phyloP scores from a whole-genome alignment of 495 filamentous ascomycete species.

The Copromyces sp. region DNA sequence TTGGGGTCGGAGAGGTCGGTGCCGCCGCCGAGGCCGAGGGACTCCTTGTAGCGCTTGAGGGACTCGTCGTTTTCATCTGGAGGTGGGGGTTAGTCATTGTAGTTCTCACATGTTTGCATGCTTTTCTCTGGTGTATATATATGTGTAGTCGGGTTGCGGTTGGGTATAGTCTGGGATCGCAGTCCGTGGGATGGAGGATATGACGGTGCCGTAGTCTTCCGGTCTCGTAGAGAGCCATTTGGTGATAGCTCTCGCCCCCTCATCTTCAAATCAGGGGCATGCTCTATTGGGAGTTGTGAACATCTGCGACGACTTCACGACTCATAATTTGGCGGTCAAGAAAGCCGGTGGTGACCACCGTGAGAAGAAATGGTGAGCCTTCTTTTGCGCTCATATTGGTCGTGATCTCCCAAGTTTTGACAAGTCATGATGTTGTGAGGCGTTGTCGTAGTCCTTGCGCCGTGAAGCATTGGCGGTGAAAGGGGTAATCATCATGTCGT shows the following conservation, averaged over 20 bases:
- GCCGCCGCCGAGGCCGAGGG: constrained; percentile 66
- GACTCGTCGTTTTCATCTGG: constrained; percentile 73
- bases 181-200: too few relatives aligned
- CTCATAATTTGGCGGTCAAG: background rate
- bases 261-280: background rate
- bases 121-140: background rate
- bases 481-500: background rate
- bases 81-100: constrained; percentile 3
- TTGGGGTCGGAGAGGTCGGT: constrained; percentile 57
- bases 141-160: background rate
- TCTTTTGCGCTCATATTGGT: background rate
- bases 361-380: background rate
- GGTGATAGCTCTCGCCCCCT: background rate
- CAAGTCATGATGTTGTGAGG: background rate
- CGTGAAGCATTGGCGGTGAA: background rate
- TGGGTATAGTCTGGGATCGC: background rate
- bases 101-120: background rate
- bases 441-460: background rate
- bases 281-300: background rate
- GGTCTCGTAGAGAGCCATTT: background rate
- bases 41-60: constrained; percentile 93
- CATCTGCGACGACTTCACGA: background rate
- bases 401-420: background rate
- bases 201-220: background rate
- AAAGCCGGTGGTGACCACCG: background rate